A percentile compares a stretch with the other conserved stretches of the same genome.
Conservation (phyloP, 805 yeast genomes). For the fission yeast (Schizosaccharomyces pombe) region ASM294v3 CU329670.1:4379501-4380000, state of each 20-base stretch:
- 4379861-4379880: conserved; percentile 1
- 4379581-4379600: conserved; percentile 4
- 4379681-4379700: not conserved
- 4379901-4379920: conserved; percentile 1
- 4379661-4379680: conserved; percentile 3
- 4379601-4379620: conserved; percentile 3
- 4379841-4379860: conserved; percentile 5
- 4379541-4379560: conserved; percentile 2
- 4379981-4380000: not conserved
- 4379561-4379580: conserved; percentile 3
- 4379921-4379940: conserved; percentile 3
- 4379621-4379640: conserved; percentile 3
- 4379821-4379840: conserved; percentile 5
- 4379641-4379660: conserved; percentile 1
- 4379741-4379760: not conserved
- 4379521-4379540: conserved; percentile 2
- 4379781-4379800: not conserved
- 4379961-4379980: not conserved
- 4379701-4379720: not conserved
- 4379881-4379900: not conserved
- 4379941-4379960: conserved; percentile 4
- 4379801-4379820: not conserved
- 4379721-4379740: not conserved
- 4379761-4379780: conserved; percentile 3
- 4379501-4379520: conserved; percentile 3